Evolutionary conservation across 2,329 filamentous ascomycete genomes (phyloP).

Genomic region (Chaetomium globosum): DNA sequence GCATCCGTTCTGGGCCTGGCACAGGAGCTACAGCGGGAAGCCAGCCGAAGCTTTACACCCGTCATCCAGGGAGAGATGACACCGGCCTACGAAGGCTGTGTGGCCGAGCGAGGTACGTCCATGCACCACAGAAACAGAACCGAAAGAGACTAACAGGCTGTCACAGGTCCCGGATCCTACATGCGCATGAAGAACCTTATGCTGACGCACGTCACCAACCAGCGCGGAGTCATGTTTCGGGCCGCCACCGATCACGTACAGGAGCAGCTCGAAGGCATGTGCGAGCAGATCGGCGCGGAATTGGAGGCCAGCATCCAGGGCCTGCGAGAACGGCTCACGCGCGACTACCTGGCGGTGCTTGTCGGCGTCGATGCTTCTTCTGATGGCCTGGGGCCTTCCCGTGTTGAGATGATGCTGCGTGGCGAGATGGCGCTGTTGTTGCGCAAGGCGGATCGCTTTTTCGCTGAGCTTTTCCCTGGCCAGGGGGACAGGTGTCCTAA

Average conservation of each 20-base stretch:
- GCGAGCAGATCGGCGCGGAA: conserved; percentile 9
- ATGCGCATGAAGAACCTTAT: conserved; percentile 38
- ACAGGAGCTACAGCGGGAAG: conserved; percentile 36
- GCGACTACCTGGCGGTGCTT: conserved; percentile 33
- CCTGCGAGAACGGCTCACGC: conserved; percentile 17
- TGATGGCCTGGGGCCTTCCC: conserved; percentile 14
- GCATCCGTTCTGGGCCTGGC: conserved; percentile 6
- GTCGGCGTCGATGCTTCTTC: conserved; percentile 21
- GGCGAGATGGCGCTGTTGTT: conserved; percentile 30
- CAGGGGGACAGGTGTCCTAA: not conserved
- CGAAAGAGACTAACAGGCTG: not conserved
- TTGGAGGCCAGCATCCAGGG: conserved; percentile 24
- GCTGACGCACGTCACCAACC: conserved; percentile 32
- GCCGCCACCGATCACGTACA: conserved; percentile 33
- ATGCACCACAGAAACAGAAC: not conserved
- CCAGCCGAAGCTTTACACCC: conserved; percentile 36
- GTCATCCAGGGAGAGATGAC: conserved; percentile 35
- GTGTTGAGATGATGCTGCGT: conserved; percentile 30
- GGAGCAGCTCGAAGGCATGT: conserved; percentile 31
- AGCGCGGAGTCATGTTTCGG: conserved; percentile 33
- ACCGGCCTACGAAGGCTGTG: conserved; percentile 33
- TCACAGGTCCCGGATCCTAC: conserved; percentile 33
- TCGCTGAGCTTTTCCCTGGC: conserved; percentile 24
- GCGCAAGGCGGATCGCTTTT: conserved; percentile 19
- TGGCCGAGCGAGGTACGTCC: conserved; percentile 28